Conservation (phyloP, 768 basidiomycete species). For the Termitomyces sp. region DNA sequence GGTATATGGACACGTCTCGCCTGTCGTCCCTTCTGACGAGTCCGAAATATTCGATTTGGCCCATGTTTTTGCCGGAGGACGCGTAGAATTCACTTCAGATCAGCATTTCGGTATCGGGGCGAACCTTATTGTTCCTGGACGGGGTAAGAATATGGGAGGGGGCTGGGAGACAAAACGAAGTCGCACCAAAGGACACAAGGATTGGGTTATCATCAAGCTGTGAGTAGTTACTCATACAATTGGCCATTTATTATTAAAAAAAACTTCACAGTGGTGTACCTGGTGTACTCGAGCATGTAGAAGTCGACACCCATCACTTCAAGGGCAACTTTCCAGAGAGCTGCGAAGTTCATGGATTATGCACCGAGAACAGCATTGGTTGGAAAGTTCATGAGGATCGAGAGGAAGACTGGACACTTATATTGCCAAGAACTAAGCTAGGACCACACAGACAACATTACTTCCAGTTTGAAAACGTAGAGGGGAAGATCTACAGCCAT, state of each 20-base stretch:
- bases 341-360: constrained; percentile 72
- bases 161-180: constrained; percentile 98
- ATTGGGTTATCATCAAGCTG: constrained; percentile 91
- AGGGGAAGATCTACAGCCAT: constrained; percentile 66
- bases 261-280: constrained; percentile 55
- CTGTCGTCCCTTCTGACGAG: constrained; percentile 51
- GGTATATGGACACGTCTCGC: constrained; percentile 77
- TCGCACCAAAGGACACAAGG: constrained; percentile 72
- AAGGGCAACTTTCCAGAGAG: constrained; percentile 94
- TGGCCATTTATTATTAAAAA: not conserved
- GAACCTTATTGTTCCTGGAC: constrained; percentile 88
- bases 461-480: constrained; percentile 74
- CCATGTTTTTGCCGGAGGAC: constrained; percentile 86
- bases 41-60: constrained; percentile 74
- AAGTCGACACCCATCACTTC: constrained; percentile 94
- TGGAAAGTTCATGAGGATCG: constrained; percentile 30
- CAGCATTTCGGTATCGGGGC: constrained; percentile 93
- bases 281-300: constrained; percentile 69
- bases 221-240: constrained; percentile 32
- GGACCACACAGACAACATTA: constrained; percentile 89
- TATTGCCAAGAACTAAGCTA: constrained; percentile 75
- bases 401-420: constrained; percentile 61
- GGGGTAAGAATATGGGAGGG: constrained; percentile 94
- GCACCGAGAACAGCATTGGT: constrained; percentile 29
- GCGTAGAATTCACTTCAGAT: constrained; percentile 82